Evolutionary conservation across 805 yeast species (phyloP), one percentile per base, ranked within the genome.

Genomic region (Komagataella kurtzmanii): DNA sequence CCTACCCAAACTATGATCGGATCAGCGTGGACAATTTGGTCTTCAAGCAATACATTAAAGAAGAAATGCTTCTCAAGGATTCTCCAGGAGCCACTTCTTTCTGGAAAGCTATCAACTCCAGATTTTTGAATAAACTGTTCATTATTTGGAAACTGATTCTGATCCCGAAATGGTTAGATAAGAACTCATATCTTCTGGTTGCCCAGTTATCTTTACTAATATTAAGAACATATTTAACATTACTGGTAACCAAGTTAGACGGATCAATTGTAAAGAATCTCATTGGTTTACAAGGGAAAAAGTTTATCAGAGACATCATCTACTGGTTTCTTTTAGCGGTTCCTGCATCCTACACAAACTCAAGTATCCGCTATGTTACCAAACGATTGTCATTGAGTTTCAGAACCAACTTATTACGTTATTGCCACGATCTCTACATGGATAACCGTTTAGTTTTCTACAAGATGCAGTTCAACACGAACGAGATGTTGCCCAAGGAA

Each of bases 321-420:
- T 85, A 85, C 65, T 90, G 97, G 97, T 79, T 90, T 53, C 67
- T 86, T 54, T 81, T 90, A 61, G 97, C 97, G 0, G 80, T 90
- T 55, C 98, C 98, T 2, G 95, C 97, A 0, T 82, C 93, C 2
- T 90, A 88, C 65, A 85, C 96, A 36, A 90, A 90, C 65, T 85
- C 96, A 49, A 89, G 91, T 53, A 90, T 90, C 62, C 86, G 85
- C 62, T 87, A 77, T 60, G 68, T 90, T 58, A 86, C 89, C 51
- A 79, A 83, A 60, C 76, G 87, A 58, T 69, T 90, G 53, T 80
- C 95, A 10, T 73, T 88, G 51, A 87, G 86, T 59, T 90, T 90
- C 71, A 79, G 97, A 71, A 83, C 93, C 1, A 83, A 83, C 56
- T 72, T 90, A 58, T 80, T 84, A 44, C 77, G 97, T 58, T 90